These are phyloP conservation scores for Capsicum pubescens DNA, from an alignment of 257 asterid species.

Conservation along the genomic window DNA sequence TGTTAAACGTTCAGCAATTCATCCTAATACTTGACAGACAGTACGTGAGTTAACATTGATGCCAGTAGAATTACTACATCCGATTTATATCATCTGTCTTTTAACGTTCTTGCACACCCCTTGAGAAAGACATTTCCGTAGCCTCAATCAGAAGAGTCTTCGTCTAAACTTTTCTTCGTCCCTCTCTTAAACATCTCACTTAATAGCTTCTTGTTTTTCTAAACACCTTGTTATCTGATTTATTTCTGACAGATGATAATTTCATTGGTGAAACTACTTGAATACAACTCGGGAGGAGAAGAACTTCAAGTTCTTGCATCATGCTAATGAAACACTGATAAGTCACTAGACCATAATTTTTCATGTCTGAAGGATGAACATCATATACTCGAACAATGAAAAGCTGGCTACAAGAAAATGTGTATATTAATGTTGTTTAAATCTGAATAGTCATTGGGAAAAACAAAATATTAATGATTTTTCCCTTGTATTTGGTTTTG, in stretches of 20 bases:
- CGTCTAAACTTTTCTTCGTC: background rate
- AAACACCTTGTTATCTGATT: background rate
- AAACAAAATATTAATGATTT: background rate
- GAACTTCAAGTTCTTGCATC: background rate
- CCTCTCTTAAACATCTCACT: too few species aligned
- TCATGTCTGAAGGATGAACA: background rate
- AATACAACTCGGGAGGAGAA: background rate
- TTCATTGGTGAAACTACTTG: too few species aligned
- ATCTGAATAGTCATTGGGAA: background rate
- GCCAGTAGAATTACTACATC: background rate
- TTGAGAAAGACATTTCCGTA: background rate
- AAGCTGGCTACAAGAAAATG: constrained; percentile 11
- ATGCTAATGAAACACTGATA: background rate
- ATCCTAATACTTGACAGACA: constrained; percentile 42
- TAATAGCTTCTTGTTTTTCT: background rate
- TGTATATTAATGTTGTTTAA: background rate
- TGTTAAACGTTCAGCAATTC: constrained; percentile 62
- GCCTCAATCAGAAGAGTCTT: background rate
- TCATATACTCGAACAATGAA: background rate
- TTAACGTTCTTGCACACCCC: background rate
- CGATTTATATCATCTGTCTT: background rate
- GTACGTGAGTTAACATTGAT: background rate
- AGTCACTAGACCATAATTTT: background rate
- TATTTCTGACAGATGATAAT: background rate
- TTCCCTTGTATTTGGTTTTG: background rate